phyloP scores from a whole-genome alignment of 148 eudicot species.

The Rhododendron kiyosumense region DNA sequence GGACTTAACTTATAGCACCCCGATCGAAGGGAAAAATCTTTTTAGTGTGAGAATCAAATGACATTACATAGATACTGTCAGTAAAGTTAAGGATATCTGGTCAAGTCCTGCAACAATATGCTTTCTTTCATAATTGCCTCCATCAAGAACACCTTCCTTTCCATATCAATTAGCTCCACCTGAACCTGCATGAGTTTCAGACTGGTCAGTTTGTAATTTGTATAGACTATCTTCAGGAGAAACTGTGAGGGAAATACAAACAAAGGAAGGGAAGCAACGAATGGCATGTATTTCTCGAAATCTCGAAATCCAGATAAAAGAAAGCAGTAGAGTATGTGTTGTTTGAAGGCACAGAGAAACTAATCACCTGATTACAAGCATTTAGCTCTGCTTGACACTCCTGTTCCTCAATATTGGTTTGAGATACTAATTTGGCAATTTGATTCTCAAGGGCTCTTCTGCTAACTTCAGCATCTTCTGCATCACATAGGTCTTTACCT shows the following conservation, averaged over 20 bases:
- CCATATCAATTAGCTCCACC: slow-evolving; percentile 40
- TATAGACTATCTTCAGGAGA: neutral
- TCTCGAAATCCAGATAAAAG: neutral
- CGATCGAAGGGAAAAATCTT: neutral
- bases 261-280: neutral
- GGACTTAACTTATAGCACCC: too few relatives aligned
- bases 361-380: slow-evolving; percentile 17
- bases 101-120: slow-evolving; percentile 53
- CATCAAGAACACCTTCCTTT: slow-evolving; percentile 51
- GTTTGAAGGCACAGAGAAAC: slow-evolving; percentile 3
- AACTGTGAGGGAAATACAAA: neutral
- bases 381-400: too few relatives aligned
- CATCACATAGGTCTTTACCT: neutral
- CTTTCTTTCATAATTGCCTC: slow-evolving; percentile 48
- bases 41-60: neutral
- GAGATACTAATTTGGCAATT: too few relatives aligned
- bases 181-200: slow-evolving; percentile 40
- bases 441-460: too few relatives aligned
- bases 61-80: neutral
- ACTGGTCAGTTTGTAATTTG: neutral
- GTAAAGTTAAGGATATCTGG: slow-evolving; percentile 55
- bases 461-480: too few relatives aligned
- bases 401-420: too few relatives aligned
- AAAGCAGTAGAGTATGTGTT: neutral
- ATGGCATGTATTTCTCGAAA: neutral